A percentile compares a stretch with the other conserved stretches of the same genome.
Evolutionary conservation across 768 basidiomycete species (phyloP).

Genomic region (Lactifluus subvellereus): DNA sequence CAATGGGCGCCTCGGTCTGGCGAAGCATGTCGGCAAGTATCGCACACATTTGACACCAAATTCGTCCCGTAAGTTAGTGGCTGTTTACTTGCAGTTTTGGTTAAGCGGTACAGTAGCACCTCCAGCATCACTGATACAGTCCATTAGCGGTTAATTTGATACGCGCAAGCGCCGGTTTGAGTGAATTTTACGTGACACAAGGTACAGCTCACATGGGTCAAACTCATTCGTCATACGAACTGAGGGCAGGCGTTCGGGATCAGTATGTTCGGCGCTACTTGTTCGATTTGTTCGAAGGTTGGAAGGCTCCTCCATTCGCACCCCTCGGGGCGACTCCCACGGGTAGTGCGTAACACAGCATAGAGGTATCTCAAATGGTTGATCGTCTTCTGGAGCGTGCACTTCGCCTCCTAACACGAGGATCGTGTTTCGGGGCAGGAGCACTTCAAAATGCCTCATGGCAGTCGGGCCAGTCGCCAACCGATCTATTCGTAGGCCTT

Average conservation of each 20-base stretch:
- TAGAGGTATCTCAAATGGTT: not conserved
- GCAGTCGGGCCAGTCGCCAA: not conserved
- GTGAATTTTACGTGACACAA: not conserved
- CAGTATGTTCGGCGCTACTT: not conserved
- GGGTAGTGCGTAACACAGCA: not conserved
- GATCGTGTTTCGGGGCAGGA: not conserved
- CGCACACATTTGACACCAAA: not conserved
- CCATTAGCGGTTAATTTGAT: not conserved
- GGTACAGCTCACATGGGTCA: not conserved
- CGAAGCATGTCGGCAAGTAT: not conserved
- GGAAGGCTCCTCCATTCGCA: not conserved
- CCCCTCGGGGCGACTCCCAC: not conserved
- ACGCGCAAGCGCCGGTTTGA: not conserved
- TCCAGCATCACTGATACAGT: not conserved
- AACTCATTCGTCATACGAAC: not conserved
- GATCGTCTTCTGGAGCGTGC: not conserved
- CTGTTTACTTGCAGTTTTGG: not conserved
- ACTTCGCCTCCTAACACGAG: slow-evolving; percentile 4
- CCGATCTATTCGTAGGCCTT: not conserved
- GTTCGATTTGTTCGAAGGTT: not conserved
- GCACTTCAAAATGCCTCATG: not conserved
- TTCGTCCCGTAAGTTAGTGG: not conserved
- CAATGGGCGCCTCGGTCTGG: not conserved
- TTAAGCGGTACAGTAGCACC: not conserved
- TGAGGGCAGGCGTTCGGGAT: not conserved